Conservation (phyloP, 1,284 basidiomycete species). For the Cryptococcus hybrid region DNA sequence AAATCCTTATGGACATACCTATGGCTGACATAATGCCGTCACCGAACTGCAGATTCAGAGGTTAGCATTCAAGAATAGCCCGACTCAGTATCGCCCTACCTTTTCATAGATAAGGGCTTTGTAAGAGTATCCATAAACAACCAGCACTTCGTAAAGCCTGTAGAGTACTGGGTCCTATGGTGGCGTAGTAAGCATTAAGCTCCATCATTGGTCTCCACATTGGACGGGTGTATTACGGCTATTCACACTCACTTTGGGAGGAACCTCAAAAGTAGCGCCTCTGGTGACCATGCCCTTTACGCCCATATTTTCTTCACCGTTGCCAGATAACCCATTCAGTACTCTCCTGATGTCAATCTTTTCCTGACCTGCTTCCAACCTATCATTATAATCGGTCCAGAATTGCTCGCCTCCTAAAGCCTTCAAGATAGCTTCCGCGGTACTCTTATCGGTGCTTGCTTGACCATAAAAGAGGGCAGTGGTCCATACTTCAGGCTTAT, state of each 20-base stretch:
- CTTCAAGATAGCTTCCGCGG: slow-evolving; percentile 70
- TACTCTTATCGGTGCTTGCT: slow-evolving; percentile 62
- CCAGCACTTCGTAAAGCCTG: slow-evolving; percentile 77
- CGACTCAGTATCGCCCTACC: slow-evolving; percentile 48
- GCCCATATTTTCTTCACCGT: slow-evolving; percentile 23
- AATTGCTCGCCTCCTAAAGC: slow-evolving; percentile 56
- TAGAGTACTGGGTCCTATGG: slow-evolving; percentile 72
- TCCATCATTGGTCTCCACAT: neutral
- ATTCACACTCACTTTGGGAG: slow-evolving; percentile 32
- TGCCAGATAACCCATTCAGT: slow-evolving; percentile 22
- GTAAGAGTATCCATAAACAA: slow-evolving; percentile 65
- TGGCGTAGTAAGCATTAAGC: neutral
- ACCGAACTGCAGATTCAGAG: slow-evolving; percentile 60
- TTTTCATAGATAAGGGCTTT: slow-evolving; percentile 84
- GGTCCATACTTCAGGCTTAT: slow-evolving; percentile 84
- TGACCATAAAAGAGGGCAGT: slow-evolving; percentile 84
- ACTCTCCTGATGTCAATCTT: slow-evolving; percentile 10
- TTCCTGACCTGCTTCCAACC: neutral
- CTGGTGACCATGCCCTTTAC: slow-evolving; percentile 34
- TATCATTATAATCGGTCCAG: slow-evolving; percentile 4
- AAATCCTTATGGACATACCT: slow-evolving; percentile 33
- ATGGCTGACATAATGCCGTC: slow-evolving; percentile 93
- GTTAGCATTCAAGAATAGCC: neutral
- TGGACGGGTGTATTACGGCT: neutral
- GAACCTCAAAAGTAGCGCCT: slow-evolving; percentile 38